A percentile compares a stretch with the other conserved stretches of the same genome.
Evolutionary conservation across 1,139 yeast genomes (phyloP).

Genomic region (Blastobotrys persicus): DNA sequence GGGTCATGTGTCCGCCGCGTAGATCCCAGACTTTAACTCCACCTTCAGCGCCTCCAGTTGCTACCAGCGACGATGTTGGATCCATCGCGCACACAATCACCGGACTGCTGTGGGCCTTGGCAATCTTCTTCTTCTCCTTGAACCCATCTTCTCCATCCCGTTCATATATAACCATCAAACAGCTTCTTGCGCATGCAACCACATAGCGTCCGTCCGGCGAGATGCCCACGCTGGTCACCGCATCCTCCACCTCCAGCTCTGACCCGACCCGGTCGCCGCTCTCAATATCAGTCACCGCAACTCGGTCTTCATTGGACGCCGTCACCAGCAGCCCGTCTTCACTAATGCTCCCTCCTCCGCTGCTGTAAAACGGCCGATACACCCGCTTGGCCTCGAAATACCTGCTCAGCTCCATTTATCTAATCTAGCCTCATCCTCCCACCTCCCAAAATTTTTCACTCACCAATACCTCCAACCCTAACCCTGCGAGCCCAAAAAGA

Average conservation of each 20-base stretch:
- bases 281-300: slow-evolving; percentile 62
- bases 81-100: slow-evolving; percentile 77
- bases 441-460: slow-evolving; percentile 9
- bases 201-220: slow-evolving; percentile 73
- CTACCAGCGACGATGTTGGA: slow-evolving; percentile 77
- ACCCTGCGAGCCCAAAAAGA: not conserved
- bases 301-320: slow-evolving; percentile 63
- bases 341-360: slow-evolving; percentile 75
- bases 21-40: slow-evolving; percentile 89
- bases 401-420: slow-evolving; percentile 31
- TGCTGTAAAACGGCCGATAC: slow-evolving; percentile 72
- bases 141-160: slow-evolving; percentile 29
- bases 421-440: not conserved
- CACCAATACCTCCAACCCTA: not conserved
- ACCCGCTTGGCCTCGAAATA: slow-evolving; percentile 48
- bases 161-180: slow-evolving; percentile 68
- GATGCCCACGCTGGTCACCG: slow-evolving; percentile 69
- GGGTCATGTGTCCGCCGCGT: slow-evolving; percentile 84
- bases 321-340: slow-evolving; percentile 79
- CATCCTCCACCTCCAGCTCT: slow-evolving; percentile 68
- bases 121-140: slow-evolving; percentile 34
- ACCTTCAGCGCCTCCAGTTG: slow-evolving; percentile 96
- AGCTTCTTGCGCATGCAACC: slow-evolving; percentile 79
- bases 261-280: slow-evolving; percentile 58
- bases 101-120: slow-evolving; percentile 63